Base-by-base conservation (phyloP, 2,329 filamentous ascomycete genomes). In the Graphiopsis chlorocephala region DNA sequence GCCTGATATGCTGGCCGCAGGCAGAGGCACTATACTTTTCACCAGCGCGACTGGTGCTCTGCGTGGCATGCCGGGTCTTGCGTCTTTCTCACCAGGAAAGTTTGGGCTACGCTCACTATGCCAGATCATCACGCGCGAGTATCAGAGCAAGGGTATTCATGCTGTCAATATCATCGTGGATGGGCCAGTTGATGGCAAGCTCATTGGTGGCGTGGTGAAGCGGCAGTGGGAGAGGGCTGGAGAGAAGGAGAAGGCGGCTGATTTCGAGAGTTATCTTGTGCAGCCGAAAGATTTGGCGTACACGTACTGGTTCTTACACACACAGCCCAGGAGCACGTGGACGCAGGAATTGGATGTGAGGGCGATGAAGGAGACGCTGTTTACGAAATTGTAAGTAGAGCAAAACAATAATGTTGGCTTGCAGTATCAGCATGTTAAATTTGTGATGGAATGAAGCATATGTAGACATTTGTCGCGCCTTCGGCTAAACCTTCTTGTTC, bases 261-360 rank as follows among this genome's bases (percentile, higher is more conserved):
- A 66, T 25, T 23, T 64, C 14, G 64, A 66, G 45, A 56, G 53
- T 25, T 64, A 61, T 64, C 31, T 66, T 14, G 29, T 66, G 61
- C 64, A 66, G 64, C 64, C 64, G 15, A 48, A n/a, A 3, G 64
- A 66, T 57, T 38, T 66, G 4, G 64, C 64, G 25, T 31, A 64
- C 14, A 66, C 62, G 14, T 66, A 66, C 11, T 71, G 69, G 70
- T 71, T 70, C 12, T 35, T 71, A 33, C 69, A 71, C 60, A 71
- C 64, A 31, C 70, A 71, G 47, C 66, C 66, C n/a, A 61, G 68
- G 23, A 71, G 70, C 65, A 69, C 70, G 4, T 71, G 70, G 70
- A 71, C 69, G 25, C 70, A 71, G 42, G 70, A 71, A 48, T 61
- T 71, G 60, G 70, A 71, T 58, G 69, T 69, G n/a, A 58, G 68